Percentiles rank a stretch among this genome's conserved stretches.
phyloP scores from a whole-genome alignment of 768 basidiomycete genomes.

The Cystobasidium tubakii region DNA sequence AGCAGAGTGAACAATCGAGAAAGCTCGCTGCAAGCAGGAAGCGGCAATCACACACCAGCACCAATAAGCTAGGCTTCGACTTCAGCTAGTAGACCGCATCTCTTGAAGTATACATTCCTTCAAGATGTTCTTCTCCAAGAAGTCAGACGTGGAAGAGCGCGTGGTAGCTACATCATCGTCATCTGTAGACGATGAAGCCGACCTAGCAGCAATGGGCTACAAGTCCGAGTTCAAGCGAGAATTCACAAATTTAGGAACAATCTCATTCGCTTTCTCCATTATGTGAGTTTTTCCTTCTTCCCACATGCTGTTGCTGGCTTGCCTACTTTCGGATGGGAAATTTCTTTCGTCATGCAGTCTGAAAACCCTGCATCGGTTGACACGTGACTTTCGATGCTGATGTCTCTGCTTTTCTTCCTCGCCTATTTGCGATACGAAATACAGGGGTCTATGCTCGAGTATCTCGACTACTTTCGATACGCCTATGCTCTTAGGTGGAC shows the following conservation, averaged over 20 bases:
- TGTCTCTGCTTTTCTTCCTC: not conserved
- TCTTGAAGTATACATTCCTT: not conserved
- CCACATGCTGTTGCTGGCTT: slow-evolving; percentile 6
- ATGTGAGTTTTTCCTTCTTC: slow-evolving; percentile 38
- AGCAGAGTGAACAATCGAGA: not conserved
- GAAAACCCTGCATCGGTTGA: not conserved
- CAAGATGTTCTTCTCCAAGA: slow-evolving; percentile 21
- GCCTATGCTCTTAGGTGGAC: slow-evolving; percentile 50
- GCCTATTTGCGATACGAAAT: not conserved
- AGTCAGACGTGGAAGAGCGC: not conserved
- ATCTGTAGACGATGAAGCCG: slow-evolving; percentile 19
- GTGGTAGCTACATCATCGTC: slow-evolving; percentile 1
- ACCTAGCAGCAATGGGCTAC: slow-evolving; percentile 40
- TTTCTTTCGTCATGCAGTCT: not conserved
- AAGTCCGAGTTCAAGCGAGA: slow-evolving; percentile 64
- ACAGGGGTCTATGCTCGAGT: slow-evolving; percentile 44
- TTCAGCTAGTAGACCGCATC: not conserved
- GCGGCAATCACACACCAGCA: too few relatives aligned
- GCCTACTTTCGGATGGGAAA: slow-evolving; percentile 36
- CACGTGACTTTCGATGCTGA: slow-evolving; percentile 5
- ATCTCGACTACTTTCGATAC: slow-evolving; percentile 53
- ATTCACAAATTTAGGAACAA: slow-evolving; percentile 66
- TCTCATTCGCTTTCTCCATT: slow-evolving; percentile 49
- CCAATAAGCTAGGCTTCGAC: too few relatives aligned
- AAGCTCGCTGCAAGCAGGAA: not conserved